Percentiles rank a stretch among this genome's conserved stretches.
Conservation (phyloP, 2,329 filamentous ascomycete genomes). For the Westerdykella ornata region DNA sequence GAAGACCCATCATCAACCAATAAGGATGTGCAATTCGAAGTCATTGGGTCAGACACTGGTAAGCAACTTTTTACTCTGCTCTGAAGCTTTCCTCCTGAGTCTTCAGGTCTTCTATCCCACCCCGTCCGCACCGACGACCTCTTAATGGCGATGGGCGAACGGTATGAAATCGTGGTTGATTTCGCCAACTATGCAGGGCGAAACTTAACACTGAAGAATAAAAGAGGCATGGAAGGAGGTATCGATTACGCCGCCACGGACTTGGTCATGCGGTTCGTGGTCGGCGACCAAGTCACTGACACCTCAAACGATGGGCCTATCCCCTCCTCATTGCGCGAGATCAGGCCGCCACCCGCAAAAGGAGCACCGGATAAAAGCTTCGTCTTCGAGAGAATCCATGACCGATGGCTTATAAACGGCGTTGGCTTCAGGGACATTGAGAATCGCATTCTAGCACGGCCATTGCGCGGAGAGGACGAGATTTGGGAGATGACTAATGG, state of each 20-base stretch:
- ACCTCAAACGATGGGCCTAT: conserved; percentile 21
- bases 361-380: conserved; percentile 21
- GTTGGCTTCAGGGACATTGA: conserved; percentile 30
- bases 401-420: conserved; percentile 32
- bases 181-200: conserved; percentile 46
- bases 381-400: conserved; percentile 24
- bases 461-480: conserved; percentile 30
- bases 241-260: conserved; percentile 46
- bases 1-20: conserved; percentile 16
- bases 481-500: conserved; percentile 41
- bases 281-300: conserved; percentile 32
- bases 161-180: conserved; percentile 54
- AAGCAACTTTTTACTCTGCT: conserved; percentile 2
- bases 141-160: conserved; percentile 50
- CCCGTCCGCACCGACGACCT: conserved; percentile 43
- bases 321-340: conserved; percentile 19
- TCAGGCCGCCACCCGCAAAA: conserved; percentile 21
- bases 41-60: conserved; percentile 50
- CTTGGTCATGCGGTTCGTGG: conserved; percentile 39
- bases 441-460: conserved; percentile 30
- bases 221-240: conserved; percentile 40
- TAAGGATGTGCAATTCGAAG: conserved; percentile 43
- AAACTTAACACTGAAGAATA: conserved; percentile 45
- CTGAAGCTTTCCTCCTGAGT: background rate
- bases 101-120: conserved; percentile 40